Evolutionary conservation across 495 filamentous ascomycete species (phyloP), one percentile per base, ranked within the genome.

Genomic region (Trichoderma gamsii): DNA sequence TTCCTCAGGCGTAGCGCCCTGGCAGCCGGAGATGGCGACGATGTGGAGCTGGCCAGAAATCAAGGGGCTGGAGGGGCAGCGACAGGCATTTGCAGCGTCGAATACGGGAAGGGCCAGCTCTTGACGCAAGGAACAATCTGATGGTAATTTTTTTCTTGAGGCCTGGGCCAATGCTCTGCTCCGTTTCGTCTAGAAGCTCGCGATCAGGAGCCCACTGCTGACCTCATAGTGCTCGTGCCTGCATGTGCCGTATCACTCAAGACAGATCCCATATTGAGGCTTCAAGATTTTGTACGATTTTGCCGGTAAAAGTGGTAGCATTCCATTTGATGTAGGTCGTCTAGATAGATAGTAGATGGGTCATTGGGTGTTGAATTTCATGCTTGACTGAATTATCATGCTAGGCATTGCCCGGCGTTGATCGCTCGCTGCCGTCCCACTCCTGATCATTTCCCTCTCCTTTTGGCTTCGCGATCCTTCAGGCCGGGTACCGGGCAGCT

Each of bases 31-130:
- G 56, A 61, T 61, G 56, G 56, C 56, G 56, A 61, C 25, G 56
- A 61, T 61, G 56, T 61, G 56, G 56, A 61, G 56, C 56, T 61
- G 56, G 23, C 23, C 56, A 61, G 56, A 61, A 61, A 61, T 61
- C 56, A 61, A 61, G 56, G 56, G 51, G 51, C 51, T 56, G 51
- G 51, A 56, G 51, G 51, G 56, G 56, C 56, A 61, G 8, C 56
- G 56, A 61, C 56, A 61, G 56, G 56, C 56, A 61, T 61, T 61
- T 61, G 13, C 56, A 29, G 25, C 25, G 16, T 56, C 51, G 51
- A n/a, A 56, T 56, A 56, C 51, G 51, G 51, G 51, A 56, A 56
- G 21, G 21, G 44, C 44, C 44, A 15, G n/a, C 13, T n/a, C n/a
- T 23, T 56, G 51, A 56, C 51, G 51, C 51, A 56, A 56, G 51